Conservation (phyloP, 495 filamentous ascomycete genomes). For the Neurospora sp. region DNA sequence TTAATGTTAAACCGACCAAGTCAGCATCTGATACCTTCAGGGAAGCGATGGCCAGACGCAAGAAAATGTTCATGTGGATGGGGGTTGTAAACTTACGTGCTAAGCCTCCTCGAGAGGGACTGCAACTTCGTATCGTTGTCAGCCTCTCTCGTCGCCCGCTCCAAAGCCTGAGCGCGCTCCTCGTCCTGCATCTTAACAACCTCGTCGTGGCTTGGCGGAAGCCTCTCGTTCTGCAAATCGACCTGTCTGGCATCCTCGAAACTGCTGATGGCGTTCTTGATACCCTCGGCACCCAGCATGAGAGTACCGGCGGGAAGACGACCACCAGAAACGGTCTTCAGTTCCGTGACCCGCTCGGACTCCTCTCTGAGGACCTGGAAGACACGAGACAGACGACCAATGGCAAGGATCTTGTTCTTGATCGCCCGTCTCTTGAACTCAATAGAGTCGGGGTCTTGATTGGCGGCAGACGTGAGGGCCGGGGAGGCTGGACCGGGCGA, state of each 20-base stretch:
- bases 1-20: neutral
- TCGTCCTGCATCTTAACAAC: constrained; percentile 70
- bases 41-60: neutral
- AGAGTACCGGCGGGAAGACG: constrained; percentile 89
- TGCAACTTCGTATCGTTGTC: constrained; percentile 84
- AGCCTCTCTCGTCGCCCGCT: constrained; percentile 73
- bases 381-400: constrained; percentile 90
- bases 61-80: neutral
- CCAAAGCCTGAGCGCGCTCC: constrained; percentile 69
- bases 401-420: constrained; percentile 99
- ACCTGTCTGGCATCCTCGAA: constrained; percentile 99
- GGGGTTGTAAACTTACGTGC: constrained; percentile 63
- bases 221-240: constrained; percentile 88
- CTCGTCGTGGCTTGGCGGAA: constrained; percentile 89
- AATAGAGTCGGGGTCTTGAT: constrained; percentile 67
- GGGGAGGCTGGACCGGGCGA: constrained; percentile 63
- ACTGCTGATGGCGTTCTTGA: constrained; percentile 95
- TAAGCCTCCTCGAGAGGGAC: constrained; percentile 77
- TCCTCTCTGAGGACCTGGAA: constrained; percentile 98
- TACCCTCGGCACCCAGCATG: constrained; percentile 96
- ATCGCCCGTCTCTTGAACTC: constrained; percentile 92
- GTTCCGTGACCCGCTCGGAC: constrained; percentile 89
- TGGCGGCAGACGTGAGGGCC: constrained; percentile 33
- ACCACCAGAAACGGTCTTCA: constrained; percentile 93
- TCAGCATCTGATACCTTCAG: neutral